Percentiles rank a stretch among this genome's conserved stretches.
phyloP scores from a whole-genome alignment of 1,139 yeast genomes.

The Candida neerlandica region DNA sequence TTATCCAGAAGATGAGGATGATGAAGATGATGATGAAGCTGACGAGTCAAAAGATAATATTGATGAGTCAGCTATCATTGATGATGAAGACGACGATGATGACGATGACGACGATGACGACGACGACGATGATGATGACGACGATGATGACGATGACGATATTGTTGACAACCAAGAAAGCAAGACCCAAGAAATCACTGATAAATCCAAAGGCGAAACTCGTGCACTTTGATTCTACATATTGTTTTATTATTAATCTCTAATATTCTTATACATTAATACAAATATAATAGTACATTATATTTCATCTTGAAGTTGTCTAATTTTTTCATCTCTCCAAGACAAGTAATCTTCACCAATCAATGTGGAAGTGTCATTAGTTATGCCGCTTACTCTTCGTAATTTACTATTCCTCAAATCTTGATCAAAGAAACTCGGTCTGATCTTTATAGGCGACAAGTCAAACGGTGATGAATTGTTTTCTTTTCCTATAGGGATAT shows the following conservation, averaged over 20 bases:
- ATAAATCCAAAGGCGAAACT: neutral
- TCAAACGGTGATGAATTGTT: conserved; percentile 14
- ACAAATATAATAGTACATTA: conserved; percentile 8
- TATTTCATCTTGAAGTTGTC: conserved; percentile 27
- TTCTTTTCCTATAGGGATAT: conserved; percentile 17
- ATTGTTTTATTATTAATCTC: neutral
- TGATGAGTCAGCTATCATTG: conserved; percentile 43
- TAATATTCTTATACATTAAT: conserved; percentile 7
- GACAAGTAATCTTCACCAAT: conserved; percentile 44
- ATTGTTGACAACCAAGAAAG: conserved; percentile 19
- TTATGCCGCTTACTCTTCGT: conserved; percentile 23
- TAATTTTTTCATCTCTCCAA: conserved; percentile 46
- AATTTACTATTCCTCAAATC: neutral
- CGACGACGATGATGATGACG: conserved; percentile 44
- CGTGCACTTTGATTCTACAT: conserved; percentile 1
- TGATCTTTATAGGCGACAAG: conserved; percentile 15
- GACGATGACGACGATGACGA: conserved; percentile 49
- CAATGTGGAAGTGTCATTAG: conserved; percentile 41
- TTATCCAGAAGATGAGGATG: conserved; percentile 84
- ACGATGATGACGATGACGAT: conserved; percentile 32
- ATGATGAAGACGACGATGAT: conserved; percentile 48
- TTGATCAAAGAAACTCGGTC: conserved; percentile 6
- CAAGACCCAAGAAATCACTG: conserved; percentile 20
- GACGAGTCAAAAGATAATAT: conserved; percentile 41
- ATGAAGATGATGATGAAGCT: conserved; percentile 75